A percentile compares a stretch with the other conserved stretches of the same genome.
phyloP scores from a whole-genome alignment of 202 grass and related monocot genomes.

The Panicum virgatum region DNA sequence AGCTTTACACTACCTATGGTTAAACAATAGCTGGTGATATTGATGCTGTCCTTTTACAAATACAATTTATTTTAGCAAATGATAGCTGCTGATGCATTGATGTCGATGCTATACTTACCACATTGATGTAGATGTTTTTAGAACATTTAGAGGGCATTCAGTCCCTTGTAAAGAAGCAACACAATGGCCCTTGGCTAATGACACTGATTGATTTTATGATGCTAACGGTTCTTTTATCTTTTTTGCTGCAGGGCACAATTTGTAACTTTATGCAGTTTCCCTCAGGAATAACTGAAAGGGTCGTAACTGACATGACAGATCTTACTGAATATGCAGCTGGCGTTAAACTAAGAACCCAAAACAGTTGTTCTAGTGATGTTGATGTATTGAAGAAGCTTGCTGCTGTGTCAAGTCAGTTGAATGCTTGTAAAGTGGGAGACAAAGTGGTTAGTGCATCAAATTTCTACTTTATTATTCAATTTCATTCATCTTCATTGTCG shows the following conservation, averaged over 20 bases:
- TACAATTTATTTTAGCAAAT: background rate
- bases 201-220: background rate
- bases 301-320: slow-evolving; percentile 19
- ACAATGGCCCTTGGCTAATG: background rate
- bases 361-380: slow-evolving; percentile 23
- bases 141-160: background rate
- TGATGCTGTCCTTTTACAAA: background rate
- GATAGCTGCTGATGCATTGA: background rate
- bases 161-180: background rate
- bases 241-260: slow-evolving; percentile 67
- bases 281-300: slow-evolving; percentile 35
- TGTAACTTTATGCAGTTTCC: slow-evolving; percentile 76
- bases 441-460: slow-evolving; percentile 35
- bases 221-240: slow-evolving; percentile 14
- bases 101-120: background rate
- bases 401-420: slow-evolving; percentile 55
- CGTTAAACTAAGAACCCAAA: slow-evolving; percentile 37
- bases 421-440: slow-evolving; percentile 47
- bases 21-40: slow-evolving; percentile 6
- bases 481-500: background rate
- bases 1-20: background rate
- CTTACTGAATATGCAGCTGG: slow-evolving; percentile 34
- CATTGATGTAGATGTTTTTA: background rate
- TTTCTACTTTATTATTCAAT: slow-evolving; percentile 29
- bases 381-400: slow-evolving; percentile 71